Conservation (phyloP, 1,284 basidiomycete genomes). For the Puccinia coronata region DNA sequence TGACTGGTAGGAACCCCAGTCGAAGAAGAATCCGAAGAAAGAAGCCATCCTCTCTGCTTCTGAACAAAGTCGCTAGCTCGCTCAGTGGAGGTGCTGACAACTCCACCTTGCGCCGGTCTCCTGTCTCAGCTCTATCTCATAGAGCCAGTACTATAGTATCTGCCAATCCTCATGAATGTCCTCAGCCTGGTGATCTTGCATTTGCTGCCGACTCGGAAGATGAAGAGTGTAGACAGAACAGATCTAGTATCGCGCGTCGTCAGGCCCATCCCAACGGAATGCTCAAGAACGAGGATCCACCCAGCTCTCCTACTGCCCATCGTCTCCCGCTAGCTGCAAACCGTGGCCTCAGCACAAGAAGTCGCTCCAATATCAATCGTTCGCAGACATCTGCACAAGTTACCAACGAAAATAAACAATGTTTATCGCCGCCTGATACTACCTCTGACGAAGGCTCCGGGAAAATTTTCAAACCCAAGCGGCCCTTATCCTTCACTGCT, state of each 20-base stretch:
- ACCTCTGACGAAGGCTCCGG: not conserved
- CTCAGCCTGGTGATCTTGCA: slow-evolving; percentile 29
- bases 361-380: slow-evolving; percentile 35
- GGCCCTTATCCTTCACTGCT: slow-evolving; percentile 46
- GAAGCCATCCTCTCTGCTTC: slow-evolving; percentile 29
- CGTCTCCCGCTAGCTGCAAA: slow-evolving; percentile 1
- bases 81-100: not conserved
- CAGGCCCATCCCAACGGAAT: not conserved
- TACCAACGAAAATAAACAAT: not conserved
- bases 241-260: not conserved
- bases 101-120: not conserved
- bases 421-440: not conserved
- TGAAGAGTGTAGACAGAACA: slow-evolving; percentile 20
- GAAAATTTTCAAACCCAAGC: slow-evolving; percentile 19
- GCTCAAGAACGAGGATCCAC: not conserved
- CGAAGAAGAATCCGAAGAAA: slow-evolving; percentile 34
- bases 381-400: not conserved
- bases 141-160: slow-evolving; percentile 16
- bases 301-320: slow-evolving; percentile 8
- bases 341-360: slow-evolving; percentile 15
- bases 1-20: not conserved
- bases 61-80: not conserved
- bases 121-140: slow-evolving; percentile 1
- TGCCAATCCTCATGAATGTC: not conserved
- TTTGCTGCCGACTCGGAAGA: slow-evolving; percentile 49